Evolutionary conservation across 306 rosid species (phyloP).

Genomic region (Styphnolobium japonicum): DNA sequence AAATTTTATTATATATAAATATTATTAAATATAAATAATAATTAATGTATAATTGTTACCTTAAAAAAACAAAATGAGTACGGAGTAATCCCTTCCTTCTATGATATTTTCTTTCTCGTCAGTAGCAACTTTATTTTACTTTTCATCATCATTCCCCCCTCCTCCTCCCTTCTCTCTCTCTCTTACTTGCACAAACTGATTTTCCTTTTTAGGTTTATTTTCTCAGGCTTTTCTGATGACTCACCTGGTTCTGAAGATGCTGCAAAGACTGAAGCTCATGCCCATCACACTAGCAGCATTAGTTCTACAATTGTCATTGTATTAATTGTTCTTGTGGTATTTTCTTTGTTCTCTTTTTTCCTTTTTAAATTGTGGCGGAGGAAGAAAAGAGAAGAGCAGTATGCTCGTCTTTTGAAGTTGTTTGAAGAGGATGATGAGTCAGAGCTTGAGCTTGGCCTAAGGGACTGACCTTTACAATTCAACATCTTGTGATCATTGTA

Average conservation of each 20-base stretch:
- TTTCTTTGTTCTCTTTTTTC: conserved; percentile 34
- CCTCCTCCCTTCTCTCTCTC: too few relatives aligned
- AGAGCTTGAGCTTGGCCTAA: conserved; percentile 85
- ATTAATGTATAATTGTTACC: too few relatives aligned
- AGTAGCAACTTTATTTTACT: too few relatives aligned
- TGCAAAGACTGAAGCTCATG: conserved; percentile 13
- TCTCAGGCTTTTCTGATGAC: conserved; percentile 57
- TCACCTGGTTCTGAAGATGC: conserved; percentile 34
- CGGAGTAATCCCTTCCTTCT: too few relatives aligned
- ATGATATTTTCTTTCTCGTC: too few relatives aligned
- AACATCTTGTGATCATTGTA: conserved; percentile 19
- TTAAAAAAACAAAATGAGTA: too few relatives aligned
- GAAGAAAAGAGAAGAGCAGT: conserved; percentile 86
- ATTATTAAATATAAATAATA: too few relatives aligned
- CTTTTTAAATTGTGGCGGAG: conserved; percentile 73
- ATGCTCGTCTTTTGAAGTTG: conserved; percentile 72
- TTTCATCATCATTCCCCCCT: too few relatives aligned
- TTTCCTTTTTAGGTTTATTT: not conserved
- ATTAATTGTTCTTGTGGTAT: conserved; percentile 38
- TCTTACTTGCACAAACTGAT: too few relatives aligned
- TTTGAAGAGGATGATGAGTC: conserved; percentile 88
- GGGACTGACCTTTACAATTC: conserved; percentile 36
- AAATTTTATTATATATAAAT: too few relatives aligned
- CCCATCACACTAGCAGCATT: conserved; percentile 28
- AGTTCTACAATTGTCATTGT: conserved; percentile 40